Percentiles rank a stretch among this genome's conserved stretches.
Conservation (phyloP, 306 rosid genomes). For the Quercus glauca region DNA sequence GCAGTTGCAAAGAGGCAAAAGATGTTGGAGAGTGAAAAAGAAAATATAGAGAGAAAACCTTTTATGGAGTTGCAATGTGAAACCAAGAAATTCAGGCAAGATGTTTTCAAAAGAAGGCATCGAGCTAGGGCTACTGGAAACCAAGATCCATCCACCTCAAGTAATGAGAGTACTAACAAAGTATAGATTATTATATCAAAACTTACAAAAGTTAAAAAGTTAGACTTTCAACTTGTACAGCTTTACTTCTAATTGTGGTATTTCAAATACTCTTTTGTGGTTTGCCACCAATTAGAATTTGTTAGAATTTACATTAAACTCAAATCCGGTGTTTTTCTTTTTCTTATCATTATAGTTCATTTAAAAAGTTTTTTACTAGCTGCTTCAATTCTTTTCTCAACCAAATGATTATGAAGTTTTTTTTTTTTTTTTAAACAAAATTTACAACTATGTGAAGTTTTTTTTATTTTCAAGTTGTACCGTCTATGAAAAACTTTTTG, state of each 20-base stretch:
- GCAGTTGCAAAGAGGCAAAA: constrained; percentile 66
- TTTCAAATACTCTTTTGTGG: not conserved
- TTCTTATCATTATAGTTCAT: too few relatives aligned
- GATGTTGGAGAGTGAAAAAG: constrained; percentile 77
- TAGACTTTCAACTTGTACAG: not conserved
- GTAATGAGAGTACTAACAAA: constrained; percentile 5
- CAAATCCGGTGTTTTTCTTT: not conserved
- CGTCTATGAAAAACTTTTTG: too few relatives aligned
- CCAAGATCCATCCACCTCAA: constrained; percentile 29
- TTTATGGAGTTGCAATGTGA: constrained; percentile 72
- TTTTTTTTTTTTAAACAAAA: too few relatives aligned
- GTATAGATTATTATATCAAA: not conserved
- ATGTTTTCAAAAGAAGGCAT: constrained; percentile 90
- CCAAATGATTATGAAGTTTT: too few relatives aligned
- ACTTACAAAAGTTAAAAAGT: not conserved
- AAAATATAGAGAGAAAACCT: constrained; percentile 72
- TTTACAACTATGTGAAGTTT: too few relatives aligned
- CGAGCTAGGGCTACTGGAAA: constrained; percentile 56
- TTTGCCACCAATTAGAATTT: not conserved
- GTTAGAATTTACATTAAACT: not conserved
- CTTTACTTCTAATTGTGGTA: not conserved
- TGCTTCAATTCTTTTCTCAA: too few relatives aligned
- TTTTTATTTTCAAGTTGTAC: too few relatives aligned
- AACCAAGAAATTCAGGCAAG: constrained; percentile 89
- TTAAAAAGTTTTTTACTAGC: not conserved